Base-by-base conservation (phyloP, 2,329 filamentous ascomycete species). In the Ophiocordyceps australis region DNA sequence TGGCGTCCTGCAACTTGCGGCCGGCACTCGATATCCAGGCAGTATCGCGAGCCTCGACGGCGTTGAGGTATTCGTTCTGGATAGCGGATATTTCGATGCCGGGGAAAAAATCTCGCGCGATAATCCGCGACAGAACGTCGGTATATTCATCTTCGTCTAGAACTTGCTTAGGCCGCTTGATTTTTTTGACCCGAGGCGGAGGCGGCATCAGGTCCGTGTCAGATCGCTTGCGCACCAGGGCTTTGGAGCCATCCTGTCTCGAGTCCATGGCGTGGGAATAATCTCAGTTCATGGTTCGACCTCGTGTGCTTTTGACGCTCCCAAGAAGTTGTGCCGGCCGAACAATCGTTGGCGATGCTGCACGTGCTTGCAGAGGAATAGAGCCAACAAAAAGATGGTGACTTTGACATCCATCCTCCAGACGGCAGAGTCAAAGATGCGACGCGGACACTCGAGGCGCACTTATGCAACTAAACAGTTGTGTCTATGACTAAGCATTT, bases 131-230 rank as follows among this genome's bases (percentile, higher is more conserved):
- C 16, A 98, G 62, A 1, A 80, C 78, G 30, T 83, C 73, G 3
- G 82, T 89, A 50, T 98, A 98, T 27, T 77, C 73, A 38, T 98
- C 86, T 59, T 98, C 89, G 47, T 93, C 82, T 16, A 98, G 67
- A 16, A 94, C 73, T 33, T 76, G 78, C 33, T 75, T 73, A 0
- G 89, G 89, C 27, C 89, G 69, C 52, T 94, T 94, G 43, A 94
- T 92, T 30, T 82, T 76, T 49, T 93, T 95, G 22, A 74, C 60
- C 0, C 72, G 65, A 4, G 83, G 81, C 5, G 86, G 85, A 9
- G 85, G 83, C 11, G 81, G 77, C 83, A 94, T 95, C 36, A 56
- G 56, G 28, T 78, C 71, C 15, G 57, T 65, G 30, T 81, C 74
- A 28, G 77, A 59, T 34, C 72, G 62, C 54, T 82, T 83, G 29